Base-by-base conservation (phyloP, 805 yeast species). In the Barnettozyma salicaria region DNA sequence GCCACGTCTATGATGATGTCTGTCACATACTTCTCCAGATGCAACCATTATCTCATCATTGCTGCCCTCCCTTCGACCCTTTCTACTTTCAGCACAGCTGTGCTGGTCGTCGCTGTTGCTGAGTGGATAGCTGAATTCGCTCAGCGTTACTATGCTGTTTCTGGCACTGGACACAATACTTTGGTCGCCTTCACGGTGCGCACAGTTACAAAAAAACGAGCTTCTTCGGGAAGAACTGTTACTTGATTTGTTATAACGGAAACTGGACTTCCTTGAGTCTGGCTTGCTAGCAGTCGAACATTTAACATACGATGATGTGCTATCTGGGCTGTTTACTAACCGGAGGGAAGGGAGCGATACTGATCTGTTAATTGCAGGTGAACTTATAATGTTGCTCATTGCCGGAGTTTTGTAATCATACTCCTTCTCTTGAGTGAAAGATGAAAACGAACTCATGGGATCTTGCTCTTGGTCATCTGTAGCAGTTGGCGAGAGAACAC, bases 1-100 rank as follows among this genome's bases (percentile, higher is more conserved):
- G 1, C 54, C 56, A 19, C 58, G 43, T 19, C 58, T 48, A 33
- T 53, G 57, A 39, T 53, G 58, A 32, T 53, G 58, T 31, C 58
- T 47, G 9, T 23, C 27, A 11, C 22, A 22, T 7, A 16, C 27
- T 9, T 31, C 42, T 2, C 28, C 32, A 6, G 13, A 19, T 6
- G 23, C 22, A 6, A n/a, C n/a, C n/a, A n/a, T n/a, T n/a, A n/a
- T n/a, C 13, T 25, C 16, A 12, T 16, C 23, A 10, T 21, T 7
- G 11, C 19, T 20, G 26, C 33, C 21, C 19, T n/a, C n/a, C n/a
- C n/a, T n/a, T n/a, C n/a, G n/a, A n/a, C n/a, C n/a, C n/a, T n/a
- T n/a, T n/a, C 25, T 14, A 9, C 18, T 23, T 4, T 24, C 21
- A 7, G 13, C 18, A 10, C 4, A 8, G 23, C 23, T 30, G 13